Percentiles rank a stretch among this genome's conserved stretches.
Evolutionary conservation across 73 alveolate genomes (phyloP).

Genomic region (Tetrahymena malaccensis): DNA sequence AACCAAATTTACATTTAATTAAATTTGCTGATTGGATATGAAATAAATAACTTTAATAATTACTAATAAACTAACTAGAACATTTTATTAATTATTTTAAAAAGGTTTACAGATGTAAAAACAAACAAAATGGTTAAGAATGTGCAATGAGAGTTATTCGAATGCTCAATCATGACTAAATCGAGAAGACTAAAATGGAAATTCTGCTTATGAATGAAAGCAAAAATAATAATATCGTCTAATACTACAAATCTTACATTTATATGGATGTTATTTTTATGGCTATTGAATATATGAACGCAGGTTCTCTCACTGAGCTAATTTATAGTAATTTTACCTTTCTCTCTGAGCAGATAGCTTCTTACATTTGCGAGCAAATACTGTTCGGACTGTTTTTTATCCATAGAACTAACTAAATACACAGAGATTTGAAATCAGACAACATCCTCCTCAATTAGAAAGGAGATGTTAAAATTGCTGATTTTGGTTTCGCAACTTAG

Average conservation of each 20-base stretch:
- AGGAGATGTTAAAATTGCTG: constrained; percentile 67
- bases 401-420: constrained; percentile 51
- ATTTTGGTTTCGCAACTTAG: constrained; percentile 82
- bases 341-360: constrained; percentile 18
- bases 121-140: constrained; percentile 9
- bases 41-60: too few relatives aligned
- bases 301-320: neutral
- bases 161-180: constrained; percentile 5
- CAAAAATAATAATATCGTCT: neutral
- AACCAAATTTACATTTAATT: too few relatives aligned
- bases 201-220: neutral
- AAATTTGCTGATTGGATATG: neutral
- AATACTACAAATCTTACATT: neutral
- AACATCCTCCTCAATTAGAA: constrained; percentile 50
- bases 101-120: constrained; percentile 7
- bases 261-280: neutral
- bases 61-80: neutral
- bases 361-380: constrained; percentile 31
- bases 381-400: constrained; percentile 35
- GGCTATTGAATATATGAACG: neutral
- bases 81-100: neutral
- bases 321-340: neutral
- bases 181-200: neutral
- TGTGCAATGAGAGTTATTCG: constrained; percentile 32
- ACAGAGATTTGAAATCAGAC: constrained; percentile 76